phyloP scores from a whole-genome alignment of 2,329 filamentous ascomycete species.

The Scopulariopsis brevicaulis region DNA sequence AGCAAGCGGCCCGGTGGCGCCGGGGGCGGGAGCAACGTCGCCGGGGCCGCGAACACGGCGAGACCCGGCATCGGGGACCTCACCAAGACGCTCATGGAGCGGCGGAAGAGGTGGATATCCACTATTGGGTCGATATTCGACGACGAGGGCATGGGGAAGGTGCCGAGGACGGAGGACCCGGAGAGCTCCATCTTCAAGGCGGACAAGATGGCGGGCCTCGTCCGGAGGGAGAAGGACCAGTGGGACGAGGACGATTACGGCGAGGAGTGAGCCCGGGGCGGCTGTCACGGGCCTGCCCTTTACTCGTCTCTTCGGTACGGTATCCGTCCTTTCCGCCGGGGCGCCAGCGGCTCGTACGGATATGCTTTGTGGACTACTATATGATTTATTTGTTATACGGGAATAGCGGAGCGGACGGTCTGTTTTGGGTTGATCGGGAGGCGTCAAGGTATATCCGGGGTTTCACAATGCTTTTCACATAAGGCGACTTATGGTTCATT shows the following conservation, averaged over 20 bases:
- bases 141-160: conserved; percentile 61
- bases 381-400: too few species aligned
- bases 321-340: neutral
- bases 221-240: conserved; percentile 66
- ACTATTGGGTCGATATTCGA: conserved; percentile 87
- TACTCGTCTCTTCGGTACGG: neutral
- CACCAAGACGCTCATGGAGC: conserved; percentile 86
- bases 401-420: too few species aligned
- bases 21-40: conserved; percentile 55
- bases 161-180: conserved; percentile 56
- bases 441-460: too few species aligned
- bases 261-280: conserved; percentile 22
- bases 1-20: conserved; percentile 69
- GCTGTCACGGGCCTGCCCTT: neutral
- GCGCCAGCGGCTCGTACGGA: too few species aligned
- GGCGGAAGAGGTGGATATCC: conserved; percentile 78
- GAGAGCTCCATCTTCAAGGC: conserved; percentile 62
- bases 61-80: conserved; percentile 81
- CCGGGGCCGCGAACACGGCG: conserved; percentile 52
- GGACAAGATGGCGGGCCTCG: conserved; percentile 58
- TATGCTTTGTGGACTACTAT: too few species aligned
- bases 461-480: too few species aligned
- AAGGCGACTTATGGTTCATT: too few species aligned
- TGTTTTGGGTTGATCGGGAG: too few species aligned
- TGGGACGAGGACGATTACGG: conserved; percentile 64